phyloP scores from a whole-genome alignment of 1,284 basidiomycete species.

The Agroathelia rolfsii region DNA sequence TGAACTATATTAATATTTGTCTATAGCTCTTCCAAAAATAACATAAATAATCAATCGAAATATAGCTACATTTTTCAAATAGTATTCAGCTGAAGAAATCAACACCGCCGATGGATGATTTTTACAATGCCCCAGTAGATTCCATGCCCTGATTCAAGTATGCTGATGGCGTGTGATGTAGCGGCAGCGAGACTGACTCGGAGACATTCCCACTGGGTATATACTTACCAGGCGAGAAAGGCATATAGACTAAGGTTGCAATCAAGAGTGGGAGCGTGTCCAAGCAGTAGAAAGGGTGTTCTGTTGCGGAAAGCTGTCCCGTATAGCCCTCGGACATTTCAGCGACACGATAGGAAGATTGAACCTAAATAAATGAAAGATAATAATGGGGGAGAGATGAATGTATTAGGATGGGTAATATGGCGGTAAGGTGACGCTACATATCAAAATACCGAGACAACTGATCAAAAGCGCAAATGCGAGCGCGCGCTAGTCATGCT shows the following conservation, averaged over 20 bases:
- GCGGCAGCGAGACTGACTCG: no score
- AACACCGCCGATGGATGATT: no score
- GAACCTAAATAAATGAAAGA: constrained; percentile 32
- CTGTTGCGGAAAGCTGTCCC: constrained; percentile 51
- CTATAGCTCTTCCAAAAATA: no score
- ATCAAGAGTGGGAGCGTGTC: constrained; percentile 60
- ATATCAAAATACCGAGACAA: constrained; percentile 55
- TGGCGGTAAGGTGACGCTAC: no score
- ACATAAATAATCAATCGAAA: no score
- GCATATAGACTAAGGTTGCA: constrained; percentile 43
- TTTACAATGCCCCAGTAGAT: no score
- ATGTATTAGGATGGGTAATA: neutral
- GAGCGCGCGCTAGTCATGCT: constrained; percentile 51
- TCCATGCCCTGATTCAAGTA: no score
- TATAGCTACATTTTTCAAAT: no score
- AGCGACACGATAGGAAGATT: constrained; percentile 57
- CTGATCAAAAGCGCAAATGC: constrained; percentile 45
- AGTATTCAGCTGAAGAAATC: no score
- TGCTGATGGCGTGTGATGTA: no score
- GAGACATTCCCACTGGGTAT: constrained; percentile 27
- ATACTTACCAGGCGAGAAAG: constrained; percentile 54
- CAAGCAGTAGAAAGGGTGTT: constrained; percentile 55
- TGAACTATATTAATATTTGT: no score
- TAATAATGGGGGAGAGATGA: neutral
- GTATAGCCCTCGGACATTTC: constrained; percentile 58